Evolutionary conservation across 805 yeast genomes (phyloP).

Genomic region (Yarrowia keelungensis): DNA sequence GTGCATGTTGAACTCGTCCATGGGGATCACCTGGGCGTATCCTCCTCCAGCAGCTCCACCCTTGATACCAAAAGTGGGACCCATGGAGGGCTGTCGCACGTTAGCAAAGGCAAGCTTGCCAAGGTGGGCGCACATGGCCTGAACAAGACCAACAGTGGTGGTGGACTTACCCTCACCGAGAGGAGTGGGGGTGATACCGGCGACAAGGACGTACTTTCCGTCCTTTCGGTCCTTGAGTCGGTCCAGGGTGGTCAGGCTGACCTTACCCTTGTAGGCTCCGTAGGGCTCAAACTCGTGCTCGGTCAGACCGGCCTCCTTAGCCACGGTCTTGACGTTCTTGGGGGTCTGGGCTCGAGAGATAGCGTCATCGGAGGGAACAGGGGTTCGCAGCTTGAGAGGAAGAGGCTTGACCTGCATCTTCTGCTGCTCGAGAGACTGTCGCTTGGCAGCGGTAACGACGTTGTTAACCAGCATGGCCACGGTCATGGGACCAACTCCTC

Average conservation of each 20-base stretch:
- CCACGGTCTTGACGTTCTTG: constrained; percentile 75
- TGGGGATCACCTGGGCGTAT: constrained; percentile 95
- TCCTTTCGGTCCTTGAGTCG: constrained; percentile 68
- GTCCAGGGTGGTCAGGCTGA: constrained; percentile 69
- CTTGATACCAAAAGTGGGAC: constrained; percentile 97
- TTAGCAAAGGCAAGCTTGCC: constrained; percentile 85
- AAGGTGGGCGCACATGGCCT: constrained; percentile 92
- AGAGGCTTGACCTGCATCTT: constrained; percentile 60
- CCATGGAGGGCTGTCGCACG: constrained; percentile 98
- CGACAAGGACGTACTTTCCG: constrained; percentile 89
- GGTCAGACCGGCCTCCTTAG: constrained; percentile 80
- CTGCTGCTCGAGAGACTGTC: constrained; percentile 51
- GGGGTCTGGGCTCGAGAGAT: constrained; percentile 90
- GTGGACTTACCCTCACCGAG: constrained; percentile 98
- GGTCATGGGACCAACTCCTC: constrained; percentile 99
- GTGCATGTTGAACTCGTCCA: constrained; percentile 98
- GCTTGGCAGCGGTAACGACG: constrained; percentile 78
- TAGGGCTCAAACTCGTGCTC: constrained; percentile 82
- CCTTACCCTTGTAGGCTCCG: constrained; percentile 91
- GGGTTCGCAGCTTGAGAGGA: constrained; percentile 60
- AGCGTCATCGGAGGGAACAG: constrained; percentile 91
- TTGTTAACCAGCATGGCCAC: constrained; percentile 93
- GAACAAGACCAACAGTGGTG: constrained; percentile 95
- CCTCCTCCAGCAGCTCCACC: constrained; percentile 99
- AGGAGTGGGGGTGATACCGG: constrained; percentile 98